These are phyloP conservation scores for Biscutella laevigata DNA, from an alignment of 441 rosid genomes.

Conservation along the genomic window DNA sequence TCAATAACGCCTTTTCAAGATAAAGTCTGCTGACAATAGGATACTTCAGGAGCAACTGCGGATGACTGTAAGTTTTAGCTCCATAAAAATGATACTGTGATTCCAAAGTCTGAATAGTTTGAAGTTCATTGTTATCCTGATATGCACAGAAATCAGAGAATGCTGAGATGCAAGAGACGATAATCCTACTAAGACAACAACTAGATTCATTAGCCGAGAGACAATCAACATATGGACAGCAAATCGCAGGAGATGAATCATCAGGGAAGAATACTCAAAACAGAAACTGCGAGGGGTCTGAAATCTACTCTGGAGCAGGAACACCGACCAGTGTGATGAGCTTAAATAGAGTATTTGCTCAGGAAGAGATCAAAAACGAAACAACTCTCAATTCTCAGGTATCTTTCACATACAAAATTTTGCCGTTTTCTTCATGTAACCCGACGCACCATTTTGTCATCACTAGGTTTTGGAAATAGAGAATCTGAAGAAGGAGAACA, in stretches of 20 bases:
- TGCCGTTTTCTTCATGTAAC: slow-evolving; percentile 14
- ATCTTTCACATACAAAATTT: slow-evolving; percentile 36
- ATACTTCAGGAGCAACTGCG: slow-evolving; percentile 88
- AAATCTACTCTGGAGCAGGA: slow-evolving; percentile 49
- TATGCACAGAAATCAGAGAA: slow-evolving; percentile 61
- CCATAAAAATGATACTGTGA: slow-evolving; percentile 1
- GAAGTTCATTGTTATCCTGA: slow-evolving; percentile 13
- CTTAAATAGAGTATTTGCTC: slow-evolving; percentile 59
- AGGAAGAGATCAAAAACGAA: slow-evolving; percentile 43
- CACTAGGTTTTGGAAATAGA: slow-evolving; percentile 68
- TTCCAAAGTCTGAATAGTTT: neutral
- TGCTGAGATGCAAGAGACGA: slow-evolving; percentile 71
- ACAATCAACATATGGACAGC: slow-evolving; percentile 25
- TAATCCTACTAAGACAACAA: slow-evolving; percentile 66
- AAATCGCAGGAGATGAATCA: slow-evolving; percentile 30
- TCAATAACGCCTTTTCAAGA: slow-evolving; percentile 36
- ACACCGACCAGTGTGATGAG: slow-evolving; percentile 87
- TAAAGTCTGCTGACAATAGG: slow-evolving; percentile 87
- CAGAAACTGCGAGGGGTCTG: slow-evolving; percentile 36
- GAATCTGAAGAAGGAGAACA: slow-evolving; percentile 66
- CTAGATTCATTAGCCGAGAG: slow-evolving; percentile 38
- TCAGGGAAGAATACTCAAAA: slow-evolving; percentile 23
- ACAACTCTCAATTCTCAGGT: slow-evolving; percentile 44
- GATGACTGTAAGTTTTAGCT: slow-evolving; percentile 48
- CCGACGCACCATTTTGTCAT: neutral